Evolutionary conservation across 257 asterid genomes (phyloP).

Genomic region (Capsicum baccatum): DNA sequence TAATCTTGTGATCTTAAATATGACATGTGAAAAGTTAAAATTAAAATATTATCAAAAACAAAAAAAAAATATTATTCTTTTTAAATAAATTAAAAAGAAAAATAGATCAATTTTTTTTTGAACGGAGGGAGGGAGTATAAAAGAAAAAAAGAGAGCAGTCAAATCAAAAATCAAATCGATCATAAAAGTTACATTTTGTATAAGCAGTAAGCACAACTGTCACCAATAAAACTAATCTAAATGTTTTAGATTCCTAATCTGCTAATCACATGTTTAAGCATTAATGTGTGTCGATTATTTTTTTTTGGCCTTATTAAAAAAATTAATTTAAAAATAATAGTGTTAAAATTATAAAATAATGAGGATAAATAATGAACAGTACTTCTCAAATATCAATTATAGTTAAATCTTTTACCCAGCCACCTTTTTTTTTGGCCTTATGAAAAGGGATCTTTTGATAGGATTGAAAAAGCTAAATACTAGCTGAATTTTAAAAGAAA

Average conservation of each 20-base stretch:
- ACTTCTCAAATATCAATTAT: neutral
- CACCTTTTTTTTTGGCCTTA: too few relatives aligned
- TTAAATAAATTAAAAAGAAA: too few relatives aligned
- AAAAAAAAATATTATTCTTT: too few relatives aligned
- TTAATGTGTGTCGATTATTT: neutral
- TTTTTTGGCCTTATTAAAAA: neutral
- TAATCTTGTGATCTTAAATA: too few relatives aligned
- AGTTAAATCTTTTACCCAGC: neutral
- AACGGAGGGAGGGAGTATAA: too few relatives aligned
- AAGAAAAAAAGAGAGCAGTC: too few relatives aligned
- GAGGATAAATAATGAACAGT: neutral
- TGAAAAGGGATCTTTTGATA: neutral
- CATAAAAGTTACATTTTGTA: neutral
- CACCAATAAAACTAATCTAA: slow-evolving; percentile 4
- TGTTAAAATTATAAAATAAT: neutral
- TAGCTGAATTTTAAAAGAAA: too few relatives aligned
- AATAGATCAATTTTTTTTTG: too few relatives aligned
- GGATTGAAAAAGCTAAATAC: too few relatives aligned
- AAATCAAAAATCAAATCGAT: neutral
- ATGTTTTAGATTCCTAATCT: slow-evolving; percentile 5
- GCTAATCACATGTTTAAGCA: slow-evolving; percentile 16
- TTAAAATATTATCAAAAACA: too few relatives aligned
- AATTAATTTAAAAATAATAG: neutral
- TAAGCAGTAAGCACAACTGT: neutral
- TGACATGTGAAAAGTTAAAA: too few relatives aligned